Percentiles rank a stretch among this genome's conserved stretches.
phyloP scores from a whole-genome alignment of 768 basidiomycete genomes.

The Termitomyces sp. region DNA sequence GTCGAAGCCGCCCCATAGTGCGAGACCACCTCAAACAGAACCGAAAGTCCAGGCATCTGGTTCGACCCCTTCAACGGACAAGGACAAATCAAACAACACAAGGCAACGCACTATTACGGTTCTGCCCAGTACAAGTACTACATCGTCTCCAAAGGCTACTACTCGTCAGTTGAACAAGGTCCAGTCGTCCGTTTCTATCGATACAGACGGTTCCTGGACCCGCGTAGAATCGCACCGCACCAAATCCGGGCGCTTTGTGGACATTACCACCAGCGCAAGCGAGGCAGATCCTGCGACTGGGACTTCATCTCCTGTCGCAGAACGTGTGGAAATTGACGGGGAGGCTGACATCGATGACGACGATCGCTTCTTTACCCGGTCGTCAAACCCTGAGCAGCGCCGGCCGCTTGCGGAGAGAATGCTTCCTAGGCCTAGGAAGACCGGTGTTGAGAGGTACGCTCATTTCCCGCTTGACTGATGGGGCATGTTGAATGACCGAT shows the following conservation, averaged over 20 bases:
- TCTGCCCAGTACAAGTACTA: background rate
- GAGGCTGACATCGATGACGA: conserved; percentile 5
- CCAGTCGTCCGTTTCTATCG: conserved; percentile 33
- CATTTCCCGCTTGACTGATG: background rate
- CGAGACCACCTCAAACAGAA: background rate
- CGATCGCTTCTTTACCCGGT: conserved; percentile 19
- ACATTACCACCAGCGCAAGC: conserved; percentile 44
- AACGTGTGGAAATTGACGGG: conserved; percentile 25
- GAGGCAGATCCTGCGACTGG: conserved; percentile 41
- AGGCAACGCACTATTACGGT: background rate
- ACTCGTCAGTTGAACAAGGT: conserved; percentile 14
- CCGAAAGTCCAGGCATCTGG: conserved; percentile 26
- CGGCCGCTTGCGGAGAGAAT: conserved; percentile 57
- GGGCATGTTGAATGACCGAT: too few relatives aligned
- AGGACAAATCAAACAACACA: background rate
- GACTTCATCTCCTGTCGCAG: conserved; percentile 31
- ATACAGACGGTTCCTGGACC: conserved; percentile 67
- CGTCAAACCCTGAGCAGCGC: conserved; percentile 21
- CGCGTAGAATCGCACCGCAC: conserved; percentile 50
- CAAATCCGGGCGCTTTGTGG: conserved; percentile 21
- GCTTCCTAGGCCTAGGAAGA: conserved; percentile 60
- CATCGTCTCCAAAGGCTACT: conserved; percentile 12
- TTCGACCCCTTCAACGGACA: background rate
- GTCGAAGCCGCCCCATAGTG: background rate
- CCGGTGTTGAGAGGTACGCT: conserved; percentile 61